Evolutionary conservation across 2,329 filamentous ascomycete species (phyloP).

Genomic region (Aphanoascus verrucosus): DNA sequence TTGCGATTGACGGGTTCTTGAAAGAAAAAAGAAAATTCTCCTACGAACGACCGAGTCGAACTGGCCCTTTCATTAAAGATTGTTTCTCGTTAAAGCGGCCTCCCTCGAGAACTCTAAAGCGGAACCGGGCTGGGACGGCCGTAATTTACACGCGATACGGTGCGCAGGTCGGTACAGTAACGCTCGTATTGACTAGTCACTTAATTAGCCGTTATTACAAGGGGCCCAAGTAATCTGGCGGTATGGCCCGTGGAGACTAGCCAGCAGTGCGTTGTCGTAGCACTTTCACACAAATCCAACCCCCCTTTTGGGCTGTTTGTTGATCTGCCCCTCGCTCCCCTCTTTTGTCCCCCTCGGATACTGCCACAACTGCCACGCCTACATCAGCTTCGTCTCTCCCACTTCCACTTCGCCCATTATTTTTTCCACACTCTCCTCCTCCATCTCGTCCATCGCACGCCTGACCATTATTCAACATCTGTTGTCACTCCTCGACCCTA

Average conservation of each 20-base stretch:
- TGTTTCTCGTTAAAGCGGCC: neutral
- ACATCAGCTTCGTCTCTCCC: conserved; percentile 8
- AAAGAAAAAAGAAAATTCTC: too few relatives aligned
- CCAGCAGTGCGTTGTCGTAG: conserved; percentile 6
- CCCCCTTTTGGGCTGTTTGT: neutral
- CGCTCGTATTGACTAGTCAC: neutral
- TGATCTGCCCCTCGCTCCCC: conserved; percentile 11
- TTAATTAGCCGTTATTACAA: conserved; percentile 8
- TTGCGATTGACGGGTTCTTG: too few relatives aligned
- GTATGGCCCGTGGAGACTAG: conserved; percentile 4
- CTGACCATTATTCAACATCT: conserved; percentile 20
- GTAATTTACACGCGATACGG: neutral
- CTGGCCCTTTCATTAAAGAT: too few relatives aligned
- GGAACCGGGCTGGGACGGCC: neutral
- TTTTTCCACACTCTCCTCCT: conserved; percentile 17
- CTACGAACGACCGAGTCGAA: too few relatives aligned
- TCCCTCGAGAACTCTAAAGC: neutral
- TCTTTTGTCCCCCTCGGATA: neutral
- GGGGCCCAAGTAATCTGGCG: conserved; percentile 1
- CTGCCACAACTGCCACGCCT: conserved; percentile 10
- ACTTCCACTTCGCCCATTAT: conserved; percentile 16
- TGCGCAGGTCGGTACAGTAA: neutral
- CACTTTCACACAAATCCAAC: conserved; percentile 3
- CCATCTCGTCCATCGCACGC: conserved; percentile 15
- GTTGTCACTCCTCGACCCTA: conserved; percentile 13